Conservation (phyloP, 2,329 filamentous ascomycete species). For the Cladosporium austrohemisphaericum region DNA sequence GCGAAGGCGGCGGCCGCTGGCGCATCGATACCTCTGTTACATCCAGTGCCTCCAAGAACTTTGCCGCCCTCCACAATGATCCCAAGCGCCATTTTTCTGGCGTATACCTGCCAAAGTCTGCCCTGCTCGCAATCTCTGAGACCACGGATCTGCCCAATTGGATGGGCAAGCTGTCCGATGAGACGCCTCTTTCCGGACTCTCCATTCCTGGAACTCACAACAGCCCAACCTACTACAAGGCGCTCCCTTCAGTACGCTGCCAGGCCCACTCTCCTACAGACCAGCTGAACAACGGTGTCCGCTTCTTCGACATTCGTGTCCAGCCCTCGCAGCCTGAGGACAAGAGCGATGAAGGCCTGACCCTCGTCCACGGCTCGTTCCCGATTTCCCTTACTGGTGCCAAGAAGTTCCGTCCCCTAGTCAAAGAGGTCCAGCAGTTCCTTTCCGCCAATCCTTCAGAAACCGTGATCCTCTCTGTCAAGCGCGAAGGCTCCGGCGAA, state of each 20-base stretch:
- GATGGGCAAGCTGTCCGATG: conserved; percentile 74
- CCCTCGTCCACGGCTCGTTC: conserved; percentile 86
- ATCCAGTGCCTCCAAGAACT: conserved; percentile 35
- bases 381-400: conserved; percentile 78
- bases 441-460: conserved; percentile 74
- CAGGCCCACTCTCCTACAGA: conserved; percentile 73
- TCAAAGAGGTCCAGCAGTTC: conserved; percentile 67
- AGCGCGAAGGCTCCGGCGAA: conserved; percentile 82
- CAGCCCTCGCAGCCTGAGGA: conserved; percentile 59
- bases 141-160: conserved; percentile 67
- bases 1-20: conserved; percentile 58
- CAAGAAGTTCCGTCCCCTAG: conserved; percentile 72
- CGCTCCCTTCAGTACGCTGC: conserved; percentile 88
- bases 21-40: conserved; percentile 67
- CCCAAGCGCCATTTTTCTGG: conserved; percentile 36
- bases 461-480: conserved; percentile 79
- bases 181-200: conserved; percentile 70
- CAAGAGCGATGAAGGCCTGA: conserved; percentile 59
- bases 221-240: conserved; percentile 76
- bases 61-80: conserved; percentile 38
- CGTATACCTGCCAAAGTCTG: conserved; percentile 38
- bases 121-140: conserved; percentile 61
- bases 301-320: conserved; percentile 90
- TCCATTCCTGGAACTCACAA: conserved; percentile 97
- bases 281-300: conserved; percentile 84